These are phyloP conservation scores for Solanum chmielewskii DNA, from an alignment of 257 asterid species.

Conservation along the genomic window DNA sequence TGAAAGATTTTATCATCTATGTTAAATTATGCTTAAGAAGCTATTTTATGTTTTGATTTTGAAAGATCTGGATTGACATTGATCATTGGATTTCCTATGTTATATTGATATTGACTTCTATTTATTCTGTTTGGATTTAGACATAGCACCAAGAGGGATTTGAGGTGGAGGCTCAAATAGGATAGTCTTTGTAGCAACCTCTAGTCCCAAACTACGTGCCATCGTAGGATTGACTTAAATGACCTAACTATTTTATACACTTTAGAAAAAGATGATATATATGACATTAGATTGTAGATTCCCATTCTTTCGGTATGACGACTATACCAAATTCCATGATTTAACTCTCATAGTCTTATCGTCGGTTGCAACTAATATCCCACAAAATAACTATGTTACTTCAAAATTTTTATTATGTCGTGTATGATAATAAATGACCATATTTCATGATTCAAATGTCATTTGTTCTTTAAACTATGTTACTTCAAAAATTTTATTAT, in stretches of 20 bases:
- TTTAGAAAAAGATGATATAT: not conserved
- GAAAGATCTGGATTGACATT: not conserved
- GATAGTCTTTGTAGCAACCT: not conserved
- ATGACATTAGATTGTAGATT: not conserved
- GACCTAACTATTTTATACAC: not conserved
- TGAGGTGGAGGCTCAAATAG: not conserved
- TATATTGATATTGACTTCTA: too few species aligned
- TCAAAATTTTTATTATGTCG: not conserved
- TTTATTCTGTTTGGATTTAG: not conserved
- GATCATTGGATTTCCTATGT: not conserved
- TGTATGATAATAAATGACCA: not conserved
- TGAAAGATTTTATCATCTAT: too few species aligned
- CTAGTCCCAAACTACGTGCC: not conserved
- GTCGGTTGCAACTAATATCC: not conserved
- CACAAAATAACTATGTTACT: not conserved
- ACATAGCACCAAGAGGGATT: not conserved
- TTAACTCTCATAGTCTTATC: not conserved
- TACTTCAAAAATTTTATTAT: not conserved
- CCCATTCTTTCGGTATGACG: not conserved
- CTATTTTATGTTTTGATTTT: not conserved
- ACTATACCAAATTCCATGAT: not conserved
- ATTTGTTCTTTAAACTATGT: not conserved
- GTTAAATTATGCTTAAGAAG: not conserved
- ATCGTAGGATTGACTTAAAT: not conserved
- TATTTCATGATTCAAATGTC: not conserved